Conservation (phyloP, 257 asterid genomes). For the Primulina eburnea region DNA sequence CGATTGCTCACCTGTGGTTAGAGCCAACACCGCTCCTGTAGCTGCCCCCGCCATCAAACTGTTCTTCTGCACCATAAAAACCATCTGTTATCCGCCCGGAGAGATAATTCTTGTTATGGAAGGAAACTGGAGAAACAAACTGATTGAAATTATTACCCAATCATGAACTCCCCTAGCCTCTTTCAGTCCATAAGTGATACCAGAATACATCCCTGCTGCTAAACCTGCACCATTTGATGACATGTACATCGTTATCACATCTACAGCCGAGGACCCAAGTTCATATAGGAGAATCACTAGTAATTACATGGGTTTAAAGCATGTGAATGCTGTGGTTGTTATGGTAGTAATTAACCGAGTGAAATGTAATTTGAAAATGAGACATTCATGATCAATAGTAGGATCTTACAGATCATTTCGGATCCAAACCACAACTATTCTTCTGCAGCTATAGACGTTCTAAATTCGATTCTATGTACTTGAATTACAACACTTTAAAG, state of each 20-base stretch:
- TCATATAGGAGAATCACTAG: background rate
- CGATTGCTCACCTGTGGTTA: constrained; percentile 57
- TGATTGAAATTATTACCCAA: constrained; percentile 47
- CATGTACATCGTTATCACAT: background rate
- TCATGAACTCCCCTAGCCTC: constrained; percentile 89
- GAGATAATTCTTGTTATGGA: background rate
- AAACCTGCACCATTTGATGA: constrained; percentile 43
- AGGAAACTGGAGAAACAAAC: background rate
- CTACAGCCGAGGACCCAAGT: background rate
- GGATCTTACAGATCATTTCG: background rate
- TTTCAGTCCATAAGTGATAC: constrained; percentile 76
- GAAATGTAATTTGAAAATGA: background rate
- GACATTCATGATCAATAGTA: too few relatives aligned
- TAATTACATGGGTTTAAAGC: background rate
- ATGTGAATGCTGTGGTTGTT: too few relatives aligned
- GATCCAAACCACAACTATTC: background rate
- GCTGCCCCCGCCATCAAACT: constrained; percentile 89
- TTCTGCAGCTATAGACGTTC: background rate
- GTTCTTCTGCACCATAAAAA: constrained; percentile 50
- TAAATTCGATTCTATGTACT: background rate
- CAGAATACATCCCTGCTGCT: constrained; percentile 90
- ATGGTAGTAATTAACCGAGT: background rate
- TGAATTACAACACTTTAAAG: too few relatives aligned
- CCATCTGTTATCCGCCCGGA: too few relatives aligned
- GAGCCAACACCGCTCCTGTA: constrained; percentile 82